Conservation (phyloP, 75 land plant species). For the Pinus albicaulis region DNA sequence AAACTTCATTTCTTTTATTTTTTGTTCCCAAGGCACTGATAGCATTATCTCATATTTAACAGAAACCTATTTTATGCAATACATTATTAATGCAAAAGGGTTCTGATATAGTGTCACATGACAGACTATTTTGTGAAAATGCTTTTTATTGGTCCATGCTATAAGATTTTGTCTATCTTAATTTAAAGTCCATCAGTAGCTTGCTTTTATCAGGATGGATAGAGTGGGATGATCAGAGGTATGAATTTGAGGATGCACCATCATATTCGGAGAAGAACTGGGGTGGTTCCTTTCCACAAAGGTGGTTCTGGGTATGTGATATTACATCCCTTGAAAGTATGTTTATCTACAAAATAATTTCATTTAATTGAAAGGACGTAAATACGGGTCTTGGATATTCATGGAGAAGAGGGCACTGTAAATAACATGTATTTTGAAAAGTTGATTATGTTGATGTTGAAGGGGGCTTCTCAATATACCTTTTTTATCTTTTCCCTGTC, state of each 20-base stretch:
- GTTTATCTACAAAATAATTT: not conserved
- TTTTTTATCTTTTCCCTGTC: too few relatives aligned
- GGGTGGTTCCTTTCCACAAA: conserved; percentile 92
- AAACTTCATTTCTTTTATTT: too few relatives aligned
- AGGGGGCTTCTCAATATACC: too few relatives aligned
- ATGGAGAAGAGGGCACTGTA: not conserved
- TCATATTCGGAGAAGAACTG: conserved; percentile 97
- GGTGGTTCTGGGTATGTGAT: conserved; percentile 91
- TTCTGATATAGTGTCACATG: not conserved
- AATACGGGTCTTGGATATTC: not conserved
- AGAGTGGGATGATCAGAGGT: conserved; percentile 84
- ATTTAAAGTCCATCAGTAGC: not conserved
- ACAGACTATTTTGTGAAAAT: too few relatives aligned
- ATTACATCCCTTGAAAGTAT: not conserved
- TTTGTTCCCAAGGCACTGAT: too few relatives aligned
- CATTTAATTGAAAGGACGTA: not conserved
- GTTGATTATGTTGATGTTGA: not conserved
- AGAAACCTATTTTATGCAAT: not conserved
- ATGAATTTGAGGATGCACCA: conserved; percentile 91
- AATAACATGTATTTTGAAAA: not conserved
- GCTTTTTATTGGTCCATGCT: too few relatives aligned
- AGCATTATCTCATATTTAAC: not conserved
- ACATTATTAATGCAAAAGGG: not conserved
- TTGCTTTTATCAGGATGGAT: conserved; percentile 76
- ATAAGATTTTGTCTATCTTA: not conserved